Base-by-base conservation (phyloP, 495 filamentous ascomycete species). In the Penicillium soppii region DNA sequence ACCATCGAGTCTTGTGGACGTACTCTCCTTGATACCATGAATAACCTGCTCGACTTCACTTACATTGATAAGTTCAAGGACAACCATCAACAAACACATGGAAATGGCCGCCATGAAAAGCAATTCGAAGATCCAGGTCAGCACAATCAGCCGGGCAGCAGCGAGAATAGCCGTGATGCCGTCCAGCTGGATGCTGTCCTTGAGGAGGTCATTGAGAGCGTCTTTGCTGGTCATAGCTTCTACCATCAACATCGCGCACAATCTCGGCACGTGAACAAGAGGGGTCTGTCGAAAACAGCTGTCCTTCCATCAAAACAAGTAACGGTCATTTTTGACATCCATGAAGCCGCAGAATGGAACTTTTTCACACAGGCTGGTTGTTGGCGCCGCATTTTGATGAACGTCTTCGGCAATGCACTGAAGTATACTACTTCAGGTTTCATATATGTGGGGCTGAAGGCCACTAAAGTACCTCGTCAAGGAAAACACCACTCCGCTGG, bases 21-120 rank as follows among this genome's bases (percentile, higher is more conserved):
- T 32, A 88, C 86, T 0, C 65, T 89, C 0, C 70, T 90, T 7
- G 86, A 89, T 54, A 88, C 83, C 0, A 83, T 89, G 52, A 82
- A 88, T 47, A 82, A 88, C 59, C 67, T 84, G 60, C 58, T 87
- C 0, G 82, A 86, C 53, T 77, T 81, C 53, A 72, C 77, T 0
- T 61, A 54, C 23, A 63, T 66, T 27, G 49, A 61, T 43, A 47
- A 65, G 21, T 62, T n/a, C n/a, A n/a, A n/a, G n/a, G n/a, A n/a
- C n/a, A n/a, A n/a, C n/a, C n/a, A 54, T 25, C 42, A 44, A 13
- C 56, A 60, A 12, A 2, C 26, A 1, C 8, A 1, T 7, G 19
- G 0, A 7, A 26, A 13, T 10, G n/a, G n/a, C n/a, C n/a, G n/a
- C n/a, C n/a, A n/a, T n/a, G n/a, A n/a, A n/a, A n/a, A n/a, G n/a